Conservation (phyloP, 2,329 filamentous ascomycete species). For the Ophiostoma sp. region DNA sequence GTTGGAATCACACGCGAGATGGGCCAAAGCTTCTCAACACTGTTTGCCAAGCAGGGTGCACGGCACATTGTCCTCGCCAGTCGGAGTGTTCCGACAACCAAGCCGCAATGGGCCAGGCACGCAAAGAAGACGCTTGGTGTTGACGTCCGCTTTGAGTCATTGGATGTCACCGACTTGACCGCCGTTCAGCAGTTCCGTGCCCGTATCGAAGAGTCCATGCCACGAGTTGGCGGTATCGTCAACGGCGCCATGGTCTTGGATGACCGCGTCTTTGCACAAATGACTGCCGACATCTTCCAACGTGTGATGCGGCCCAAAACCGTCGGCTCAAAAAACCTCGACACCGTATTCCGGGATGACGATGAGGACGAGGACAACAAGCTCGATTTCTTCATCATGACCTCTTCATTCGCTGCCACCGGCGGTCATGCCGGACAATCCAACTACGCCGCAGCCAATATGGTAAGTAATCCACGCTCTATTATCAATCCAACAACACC, state of each 20-base stretch:
- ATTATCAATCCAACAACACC: not conserved
- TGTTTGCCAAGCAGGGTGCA: constrained; percentile 43
- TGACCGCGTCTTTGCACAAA: constrained; percentile 45
- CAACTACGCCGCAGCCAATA: constrained; percentile 49
- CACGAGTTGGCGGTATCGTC: constrained; percentile 42
- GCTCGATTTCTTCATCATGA: constrained; percentile 51
- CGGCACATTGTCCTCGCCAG: constrained; percentile 44
- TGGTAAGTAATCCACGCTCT: constrained; percentile 30
- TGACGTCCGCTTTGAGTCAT: constrained; percentile 31
- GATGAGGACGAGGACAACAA: constrained; percentile 27
- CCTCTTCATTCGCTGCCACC: constrained; percentile 47
- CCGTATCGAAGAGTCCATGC: constrained; percentile 31
- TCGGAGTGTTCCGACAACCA: constrained; percentile 37
- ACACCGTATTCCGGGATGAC: constrained; percentile 37
- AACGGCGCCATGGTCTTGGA: constrained; percentile 50
- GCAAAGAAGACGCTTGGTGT: constrained; percentile 33
- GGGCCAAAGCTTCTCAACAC: constrained; percentile 45
- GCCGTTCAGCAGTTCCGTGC: constrained; percentile 36
- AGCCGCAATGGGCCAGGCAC: constrained; percentile 39
- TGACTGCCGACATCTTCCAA: constrained; percentile 41
- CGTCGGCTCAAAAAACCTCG: constrained; percentile 43
- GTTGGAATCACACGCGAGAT: constrained; percentile 47
- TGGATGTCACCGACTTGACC: constrained; percentile 36
- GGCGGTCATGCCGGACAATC: constrained; percentile 47
- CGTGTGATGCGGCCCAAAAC: constrained; percentile 46